phyloP scores from a whole-genome alignment of 345 rosid species.

The Excoecaria agallocha region DNA sequence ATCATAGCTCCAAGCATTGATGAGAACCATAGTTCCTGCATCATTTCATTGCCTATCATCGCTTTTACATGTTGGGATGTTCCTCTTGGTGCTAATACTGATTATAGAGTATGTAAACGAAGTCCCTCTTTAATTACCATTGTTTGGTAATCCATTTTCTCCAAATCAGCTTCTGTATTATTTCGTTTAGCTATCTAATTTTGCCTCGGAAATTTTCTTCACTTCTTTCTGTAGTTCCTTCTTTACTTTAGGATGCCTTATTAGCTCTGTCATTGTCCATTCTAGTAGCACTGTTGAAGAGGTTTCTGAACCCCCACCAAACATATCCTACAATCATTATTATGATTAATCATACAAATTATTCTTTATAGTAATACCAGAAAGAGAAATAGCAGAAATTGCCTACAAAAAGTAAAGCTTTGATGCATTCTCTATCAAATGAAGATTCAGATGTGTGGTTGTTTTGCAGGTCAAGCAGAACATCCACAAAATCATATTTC shows the following conservation, averaged over 20 bases:
- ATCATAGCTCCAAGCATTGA: conserved; percentile 23
- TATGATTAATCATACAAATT: too few relatives aligned
- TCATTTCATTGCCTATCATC: not conserved
- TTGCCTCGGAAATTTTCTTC: not conserved
- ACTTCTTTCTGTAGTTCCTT: not conserved
- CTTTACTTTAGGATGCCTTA: conserved; percentile 12
- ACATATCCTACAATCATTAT: conserved; percentile 3
- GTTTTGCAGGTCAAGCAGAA: conserved; percentile 35
- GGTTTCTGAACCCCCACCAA: conserved; percentile 7
- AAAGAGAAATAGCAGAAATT: not conserved
- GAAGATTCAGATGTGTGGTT: conserved; percentile 22
- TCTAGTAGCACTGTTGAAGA: not conserved
- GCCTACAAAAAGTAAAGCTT: conserved; percentile 45
- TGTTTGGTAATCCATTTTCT: not conserved
- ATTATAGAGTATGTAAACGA: not conserved
- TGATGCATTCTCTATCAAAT: conserved; percentile 29
- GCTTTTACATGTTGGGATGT: not conserved
- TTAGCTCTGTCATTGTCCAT: conserved; percentile 14
- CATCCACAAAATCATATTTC: conserved; percentile 29
- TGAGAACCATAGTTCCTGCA: not conserved
- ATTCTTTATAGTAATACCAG: too few relatives aligned
- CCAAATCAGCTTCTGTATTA: conserved; percentile 5
- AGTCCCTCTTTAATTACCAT: conserved; percentile 2
- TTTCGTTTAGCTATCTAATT: not conserved
- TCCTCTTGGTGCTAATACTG: not conserved